Base-by-base conservation (phyloP, 306 rosid species). In the Lablab purpureus region DNA sequence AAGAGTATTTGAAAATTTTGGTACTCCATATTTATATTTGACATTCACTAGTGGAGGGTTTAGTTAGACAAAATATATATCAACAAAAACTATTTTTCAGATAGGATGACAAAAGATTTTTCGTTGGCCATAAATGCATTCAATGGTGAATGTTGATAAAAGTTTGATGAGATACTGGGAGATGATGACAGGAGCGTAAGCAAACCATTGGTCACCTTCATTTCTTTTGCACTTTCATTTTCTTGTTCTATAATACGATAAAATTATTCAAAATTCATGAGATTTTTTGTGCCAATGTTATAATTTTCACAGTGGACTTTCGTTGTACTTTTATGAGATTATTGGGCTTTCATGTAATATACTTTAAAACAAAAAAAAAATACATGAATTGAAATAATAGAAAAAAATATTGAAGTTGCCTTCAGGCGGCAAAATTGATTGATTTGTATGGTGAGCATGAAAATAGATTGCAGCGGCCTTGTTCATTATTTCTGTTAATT, bases 1-100 rank as follows among this genome's bases (percentile, higher is more conserved):
- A 65, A 17, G 32, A 56, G 73, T 66, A 32, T 32, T 32, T 73
- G 34, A 67, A 51, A 79, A 34, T 17, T 79, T 58, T 47, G 55
- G 34, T 17, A 32, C 59, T 27, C 66, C 11, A 8, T 41, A 11
- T 19, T 47, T 25, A 8, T 63, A 43, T 56, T 67, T 66, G 56
- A 40, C 23, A 65, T 51, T 76, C 30, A 40, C 30, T 43, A 17
- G 14, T 59, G 73, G 32, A 49, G 77, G 77, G 45, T 32, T 81
- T 67, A 55, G 72, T 46, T 60, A 23, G 37, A 40, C 5, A 59
- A 6, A 59, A 13, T 21, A 27, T 62, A 7, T 13, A 25, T 55
- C 73, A 36, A 64, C 22, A 30, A 21, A 7, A 34, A 71, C 30
- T 19, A 23, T 76, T 65, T 46, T 63, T 36, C 63, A 27, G 70